Evolutionary conservation across 345 rosid genomes (phyloP), one percentile per base, ranked within the genome.

Genomic region (Brassica incana): DNA sequence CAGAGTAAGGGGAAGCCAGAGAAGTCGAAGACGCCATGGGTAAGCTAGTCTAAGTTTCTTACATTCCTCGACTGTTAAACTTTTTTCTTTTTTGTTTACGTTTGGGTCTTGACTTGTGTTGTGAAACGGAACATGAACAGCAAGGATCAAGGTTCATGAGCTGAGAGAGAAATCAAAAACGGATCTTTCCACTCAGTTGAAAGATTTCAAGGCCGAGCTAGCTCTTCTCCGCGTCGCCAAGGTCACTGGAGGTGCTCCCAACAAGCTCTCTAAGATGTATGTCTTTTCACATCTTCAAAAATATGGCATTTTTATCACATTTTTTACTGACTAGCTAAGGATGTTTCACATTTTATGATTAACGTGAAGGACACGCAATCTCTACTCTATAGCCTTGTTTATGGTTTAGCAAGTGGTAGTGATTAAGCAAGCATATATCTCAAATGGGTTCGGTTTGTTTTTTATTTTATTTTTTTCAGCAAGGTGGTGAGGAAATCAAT

Each of bases 401-500:
- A 54, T 54, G 23, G 15, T 54, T 54, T 54, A 15, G 23, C 9
- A 15, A 54, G 25, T 6, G 60, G 60, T 16, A 54, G 60, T 54
- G 60, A 15, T 54, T 16, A 54, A 54, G 9, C 3, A 54, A 15
- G 25, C 48, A 5, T 50, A 63, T 38, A 29, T 63, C 43, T 54
- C 0, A 64, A 63, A 63, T 18, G 67, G 40, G 62, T 0, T 69
- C 0, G 69, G 23, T 61, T 43, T 71, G 5, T 36, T 36, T 76
- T 52, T 52, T 10, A 20, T 20, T 20, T 20, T 20, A 20, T 20
- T 20, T 20, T 25, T 65, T 83, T 77, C 90, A 94, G 98, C 67
- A 94, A 92, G 95, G 97, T 94, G 70, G 98, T 94, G 85, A 90
- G 98, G 87, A 76, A 88, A 88, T 90, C 94, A 1, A 92, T 94